Base-by-base conservation (phyloP, 106 monocot species). In the Iris macrosiphon region DNA sequence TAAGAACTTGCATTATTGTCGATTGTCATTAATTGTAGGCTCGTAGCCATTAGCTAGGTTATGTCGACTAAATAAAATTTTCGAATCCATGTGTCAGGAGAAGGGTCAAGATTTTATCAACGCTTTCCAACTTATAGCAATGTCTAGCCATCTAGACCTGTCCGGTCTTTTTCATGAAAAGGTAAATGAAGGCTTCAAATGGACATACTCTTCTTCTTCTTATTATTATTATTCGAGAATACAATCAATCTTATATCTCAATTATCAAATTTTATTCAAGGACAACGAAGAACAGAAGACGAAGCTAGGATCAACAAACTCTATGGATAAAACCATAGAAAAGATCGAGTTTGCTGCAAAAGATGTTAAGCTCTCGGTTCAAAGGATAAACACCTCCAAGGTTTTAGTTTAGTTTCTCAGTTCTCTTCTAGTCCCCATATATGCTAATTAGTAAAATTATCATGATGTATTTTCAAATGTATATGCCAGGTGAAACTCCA, bases 61-160 rank as follows among this genome's bases (percentile, higher is more conserved):
- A 64, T 16, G n/a, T 9, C 0, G 29, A 23, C 40, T 64, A 16
- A 52, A 41, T 42, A 3, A 2, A 33, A 16, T 27, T 44, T 35
- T 1, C 15, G 6, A 35, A 55, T 15, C 3, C 4, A 27, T 33
- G 0, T 48, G n/a, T 1, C 58, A 75, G 79, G 49, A 67, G 60
- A 37, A 27, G 58, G 44, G 22, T 33, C 70, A 52, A 5, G 54
- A 43, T 40, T 75, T 76, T 23, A 80, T 85, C 64, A 85, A 85
- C 38, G 85, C 85, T 4, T 85, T 85, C 55, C 69, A 76, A 60
- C 72, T 85, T 25, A 85, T 85, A 42, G 75, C 80, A 14, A 75
- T 79, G 75, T 80, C 76, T 3, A 76, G 56, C 18, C 72, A 80
- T 34, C 76, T 85, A 4, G 73, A 85, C 44, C 38, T 85, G 20